Percentiles rank a stretch among this genome's conserved stretches.
Conservation (phyloP, 2,329 filamentous ascomycete genomes). For the Fonsecaea pedrosoi region DNA sequence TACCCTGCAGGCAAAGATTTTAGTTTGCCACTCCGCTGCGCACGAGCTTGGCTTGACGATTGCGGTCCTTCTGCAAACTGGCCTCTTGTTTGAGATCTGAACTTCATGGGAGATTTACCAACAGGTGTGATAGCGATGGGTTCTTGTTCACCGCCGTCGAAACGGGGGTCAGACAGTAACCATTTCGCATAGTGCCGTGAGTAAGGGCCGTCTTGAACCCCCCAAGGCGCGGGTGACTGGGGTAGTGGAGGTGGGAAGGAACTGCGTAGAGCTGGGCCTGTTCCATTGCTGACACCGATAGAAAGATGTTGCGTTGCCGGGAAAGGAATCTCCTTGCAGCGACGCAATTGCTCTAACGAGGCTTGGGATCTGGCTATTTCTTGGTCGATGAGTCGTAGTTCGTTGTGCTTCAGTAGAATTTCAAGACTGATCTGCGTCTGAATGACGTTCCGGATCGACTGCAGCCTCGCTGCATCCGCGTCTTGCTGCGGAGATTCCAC, state of each 20-base stretch:
- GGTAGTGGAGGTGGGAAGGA: slow-evolving; percentile 51
- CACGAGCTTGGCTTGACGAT: slow-evolving; percentile 62
- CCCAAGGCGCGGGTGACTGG: slow-evolving; percentile 83
- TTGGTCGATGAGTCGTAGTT: slow-evolving; percentile 91
- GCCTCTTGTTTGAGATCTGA: slow-evolving; percentile 75
- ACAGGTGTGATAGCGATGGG: slow-evolving; percentile 27
- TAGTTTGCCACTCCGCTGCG: slow-evolving; percentile 66
- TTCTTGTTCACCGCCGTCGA: slow-evolving; percentile 69
- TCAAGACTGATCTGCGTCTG: slow-evolving; percentile 89
- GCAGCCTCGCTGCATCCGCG: slow-evolving; percentile 29
- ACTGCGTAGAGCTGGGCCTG: slow-evolving; percentile 64
- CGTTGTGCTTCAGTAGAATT: slow-evolving; percentile 91
- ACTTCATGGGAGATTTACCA: slow-evolving; percentile 64
- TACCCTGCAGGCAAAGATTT: slow-evolving; percentile 74
- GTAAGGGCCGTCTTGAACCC: slow-evolving; percentile 90
- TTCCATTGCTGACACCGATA: slow-evolving; percentile 73
- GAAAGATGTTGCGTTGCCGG: slow-evolving; percentile 74
- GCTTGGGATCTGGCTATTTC: slow-evolving; percentile 95
- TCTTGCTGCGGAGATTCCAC: slow-evolving; percentile 20
- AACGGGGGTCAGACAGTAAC: slow-evolving; percentile 86
- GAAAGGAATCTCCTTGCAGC: slow-evolving; percentile 90
- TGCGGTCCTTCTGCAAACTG: slow-evolving; percentile 65
- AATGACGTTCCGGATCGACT: slow-evolving; percentile 71
- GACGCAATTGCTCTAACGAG: slow-evolving; percentile 88
- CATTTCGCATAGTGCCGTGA: slow-evolving; percentile 93